Percentiles rank a stretch among this genome's conserved stretches.
Conservation (phyloP, 108 stramenopile genomes). For the Pseudonitzschia delicatissima region DNA sequence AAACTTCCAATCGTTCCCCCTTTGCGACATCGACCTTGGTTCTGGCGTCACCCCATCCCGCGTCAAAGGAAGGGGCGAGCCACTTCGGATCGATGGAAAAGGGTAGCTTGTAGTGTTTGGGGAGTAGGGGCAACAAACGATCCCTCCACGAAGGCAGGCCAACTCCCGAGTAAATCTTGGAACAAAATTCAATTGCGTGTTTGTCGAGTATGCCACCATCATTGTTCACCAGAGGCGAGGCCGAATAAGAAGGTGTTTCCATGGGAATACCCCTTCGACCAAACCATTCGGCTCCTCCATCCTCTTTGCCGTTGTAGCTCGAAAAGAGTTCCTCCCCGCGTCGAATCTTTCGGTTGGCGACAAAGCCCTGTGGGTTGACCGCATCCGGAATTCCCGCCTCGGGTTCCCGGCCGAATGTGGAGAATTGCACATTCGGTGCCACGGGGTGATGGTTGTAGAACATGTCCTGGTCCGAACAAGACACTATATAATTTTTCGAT, state of each 20-base stretch:
- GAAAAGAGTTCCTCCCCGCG: conserved; percentile 44
- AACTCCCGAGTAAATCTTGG: conserved; percentile 30
- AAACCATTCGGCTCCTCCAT: conserved; percentile 33
- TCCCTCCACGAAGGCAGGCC: conserved; percentile 29
- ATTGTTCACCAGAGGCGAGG: neutral
- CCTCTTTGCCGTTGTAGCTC: conserved; percentile 18
- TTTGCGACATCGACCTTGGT: conserved; percentile 14
- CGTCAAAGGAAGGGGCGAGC: conserved; percentile 19
- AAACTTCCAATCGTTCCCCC: conserved; percentile 29
- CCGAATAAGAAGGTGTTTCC: neutral
- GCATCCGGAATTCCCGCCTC: neutral
- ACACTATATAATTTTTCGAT: conserved; percentile 18
- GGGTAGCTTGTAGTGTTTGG: neutral
- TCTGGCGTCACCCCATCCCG: conserved; percentile 14
- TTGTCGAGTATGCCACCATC: conserved; percentile 7
- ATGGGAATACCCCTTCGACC: conserved; percentile 1
- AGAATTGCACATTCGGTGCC: conserved; percentile 33
- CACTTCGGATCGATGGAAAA: conserved; percentile 5
- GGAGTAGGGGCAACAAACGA: conserved; percentile 26
- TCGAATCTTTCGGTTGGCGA: conserved; percentile 27
- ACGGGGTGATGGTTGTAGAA: conserved; percentile 38
- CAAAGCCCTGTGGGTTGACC: conserved; percentile 30
- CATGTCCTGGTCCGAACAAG: conserved; percentile 37
- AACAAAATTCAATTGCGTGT: conserved; percentile 23
- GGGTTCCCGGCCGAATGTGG: conserved; percentile 33